phyloP scores from a whole-genome alignment of 1,284 basidiomycete species.

The Flammula alnicola region DNA sequence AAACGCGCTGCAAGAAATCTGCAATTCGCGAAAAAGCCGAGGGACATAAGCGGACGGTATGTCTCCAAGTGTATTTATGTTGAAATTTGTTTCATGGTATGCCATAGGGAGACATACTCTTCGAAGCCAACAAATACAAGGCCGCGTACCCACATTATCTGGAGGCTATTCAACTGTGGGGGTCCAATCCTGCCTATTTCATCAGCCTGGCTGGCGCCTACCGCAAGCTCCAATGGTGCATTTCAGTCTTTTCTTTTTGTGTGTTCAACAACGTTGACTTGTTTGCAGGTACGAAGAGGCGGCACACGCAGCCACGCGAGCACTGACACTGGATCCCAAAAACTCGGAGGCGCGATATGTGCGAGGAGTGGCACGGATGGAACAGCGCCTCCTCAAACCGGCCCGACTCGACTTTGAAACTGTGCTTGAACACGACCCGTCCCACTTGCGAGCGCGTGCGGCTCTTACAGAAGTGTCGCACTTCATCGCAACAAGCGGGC shows the following conservation, averaged over 20 bases:
- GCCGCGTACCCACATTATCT: slow-evolving; percentile 36
- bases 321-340: slow-evolving; percentile 45
- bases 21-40: slow-evolving; percentile 24
- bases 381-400: slow-evolving; percentile 35
- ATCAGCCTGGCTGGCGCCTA: slow-evolving; percentile 46
- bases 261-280: neutral
- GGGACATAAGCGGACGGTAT: slow-evolving; percentile 20
- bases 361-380: slow-evolving; percentile 47
- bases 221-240: slow-evolving; percentile 45
- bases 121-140: slow-evolving; percentile 32
- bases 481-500: slow-evolving; percentile 29
- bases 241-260: neutral
- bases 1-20: slow-evolving; percentile 24
- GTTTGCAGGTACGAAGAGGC: slow-evolving; percentile 45
- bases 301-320: slow-evolving; percentile 44
- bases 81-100: neutral
- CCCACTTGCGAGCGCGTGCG: slow-evolving; percentile 32
- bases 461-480: slow-evolving; percentile 34
- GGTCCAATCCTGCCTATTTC: slow-evolving; percentile 41
- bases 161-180: slow-evolving; percentile 36
- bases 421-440: slow-evolving; percentile 39
- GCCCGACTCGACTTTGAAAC: slow-evolving; percentile 46
- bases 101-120: slow-evolving; percentile 35
- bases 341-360: slow-evolving; percentile 47
- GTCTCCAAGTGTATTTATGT: neutral